Base-by-base conservation (phyloP, 2,329 filamentous ascomycete species). In the Fusarium mundagurra region DNA sequence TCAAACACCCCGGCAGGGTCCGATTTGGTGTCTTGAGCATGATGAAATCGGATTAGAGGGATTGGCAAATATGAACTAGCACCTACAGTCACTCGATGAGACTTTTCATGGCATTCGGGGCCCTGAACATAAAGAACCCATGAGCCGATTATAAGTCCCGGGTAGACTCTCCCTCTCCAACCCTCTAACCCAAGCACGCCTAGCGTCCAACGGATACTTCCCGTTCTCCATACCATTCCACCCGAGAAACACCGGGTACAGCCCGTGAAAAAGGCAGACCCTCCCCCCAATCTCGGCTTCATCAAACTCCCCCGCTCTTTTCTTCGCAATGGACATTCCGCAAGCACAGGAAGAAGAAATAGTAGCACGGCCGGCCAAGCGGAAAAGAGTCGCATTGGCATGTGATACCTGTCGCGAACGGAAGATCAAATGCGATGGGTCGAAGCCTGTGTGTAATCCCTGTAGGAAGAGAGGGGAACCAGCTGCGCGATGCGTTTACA, bases 341-440 rank as follows among this genome's bases (percentile, higher is more conserved):
- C 16, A 36, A 27, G 6, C 9, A 18, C 41, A 29, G 5, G 31
- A 47, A 2, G 39, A 34, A 6, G 36, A 24, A 16, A 41, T 5
- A 12, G 22, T 16, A 71, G 61, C 69, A 1, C 64, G 64, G 2
- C 43, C 64, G 0, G 6, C 51, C 1, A 67, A 67, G 2, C 53
- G 65, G 3, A 67, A 61, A 17, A 39, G 63, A 9, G 65, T 67
- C 8, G 65, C 65, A 11, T 61, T 67, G 44, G 65, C 65, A 16
- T 67, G 65, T 8, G 65, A 67, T 5, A 53, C 20, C 6, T 67
- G 65, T 22, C 63, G 65, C 5, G 65, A 67, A 2, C 63, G 65
- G 6, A 67, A 67, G 5, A 41, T 67, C 45, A 67, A 61, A 3
- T 67, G 65, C 17, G 65, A 67, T 17, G 63, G 65, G 7, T 45